Conservation (phyloP, 2,329 filamentous ascomycete species). For the Cladobotryum protrusum region DNA sequence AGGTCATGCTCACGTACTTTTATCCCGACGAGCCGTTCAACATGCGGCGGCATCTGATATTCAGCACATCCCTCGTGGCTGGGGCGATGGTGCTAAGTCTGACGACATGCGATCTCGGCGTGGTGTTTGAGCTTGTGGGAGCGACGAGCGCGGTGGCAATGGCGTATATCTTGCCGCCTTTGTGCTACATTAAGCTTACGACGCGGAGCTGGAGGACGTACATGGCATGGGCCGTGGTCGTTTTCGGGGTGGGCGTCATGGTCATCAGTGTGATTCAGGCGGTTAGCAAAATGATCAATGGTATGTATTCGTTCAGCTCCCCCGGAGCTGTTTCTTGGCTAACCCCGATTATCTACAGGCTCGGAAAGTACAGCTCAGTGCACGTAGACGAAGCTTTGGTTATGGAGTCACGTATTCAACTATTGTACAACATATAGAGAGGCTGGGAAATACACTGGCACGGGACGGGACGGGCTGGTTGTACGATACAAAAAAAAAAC, state of each 20-base stretch:
- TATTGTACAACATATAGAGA: neutral
- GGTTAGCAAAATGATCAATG: constrained; percentile 57
- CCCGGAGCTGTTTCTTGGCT: neutral
- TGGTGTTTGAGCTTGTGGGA: constrained; percentile 93
- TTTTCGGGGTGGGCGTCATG: constrained; percentile 77
- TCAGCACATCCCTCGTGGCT: constrained; percentile 78
- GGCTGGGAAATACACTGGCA: neutral
- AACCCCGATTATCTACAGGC: neutral
- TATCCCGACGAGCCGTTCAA: constrained; percentile 67
- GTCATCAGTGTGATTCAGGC: constrained; percentile 71
- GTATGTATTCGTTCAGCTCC: constrained; percentile 21
- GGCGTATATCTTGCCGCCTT: constrained; percentile 88
- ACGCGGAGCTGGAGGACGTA: constrained; percentile 68
- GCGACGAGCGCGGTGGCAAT: constrained; percentile 90
- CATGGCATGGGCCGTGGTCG: constrained; percentile 64
- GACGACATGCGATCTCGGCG: constrained; percentile 85
- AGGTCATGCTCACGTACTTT: constrained; percentile 88
- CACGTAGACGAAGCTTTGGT: constrained; percentile 5
- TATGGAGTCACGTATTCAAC: neutral
- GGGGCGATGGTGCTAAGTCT: constrained; percentile 71
- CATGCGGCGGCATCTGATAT: constrained; percentile 75
- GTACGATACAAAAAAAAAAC: too few species aligned
- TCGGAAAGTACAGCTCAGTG: constrained; percentile 8
- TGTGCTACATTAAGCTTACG: constrained; percentile 92
- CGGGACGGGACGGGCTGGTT: too few species aligned